phyloP scores from a whole-genome alignment of 2,329 filamentous ascomycete genomes.

The Aspergillus cejpii region DNA sequence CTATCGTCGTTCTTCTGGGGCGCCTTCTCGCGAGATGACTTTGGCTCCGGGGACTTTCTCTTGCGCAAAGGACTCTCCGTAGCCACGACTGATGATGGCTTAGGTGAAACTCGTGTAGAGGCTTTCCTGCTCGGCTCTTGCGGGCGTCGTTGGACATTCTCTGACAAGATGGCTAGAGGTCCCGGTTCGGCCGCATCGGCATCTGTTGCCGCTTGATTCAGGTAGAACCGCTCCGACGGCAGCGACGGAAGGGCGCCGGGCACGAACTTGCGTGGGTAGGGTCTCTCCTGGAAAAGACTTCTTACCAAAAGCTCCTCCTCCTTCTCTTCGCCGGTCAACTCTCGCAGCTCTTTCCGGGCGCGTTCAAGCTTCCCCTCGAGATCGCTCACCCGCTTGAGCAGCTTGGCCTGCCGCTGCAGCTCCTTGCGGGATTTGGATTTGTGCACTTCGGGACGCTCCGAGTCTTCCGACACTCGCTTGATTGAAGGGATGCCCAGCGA shows the following conservation, averaged over 20 bases:
- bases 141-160: constrained; percentile 5
- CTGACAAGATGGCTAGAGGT: constrained; percentile 6
- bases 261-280: constrained; percentile 34
- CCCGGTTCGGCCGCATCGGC: constrained; percentile 7
- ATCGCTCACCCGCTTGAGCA: constrained; percentile 55
- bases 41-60: constrained; percentile 31
- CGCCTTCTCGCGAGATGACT: constrained; percentile 12
- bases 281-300: constrained; percentile 22
- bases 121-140: no score
- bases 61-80: constrained; percentile 32
- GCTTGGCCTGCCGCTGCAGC: constrained; percentile 50
- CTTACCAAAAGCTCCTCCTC: constrained; percentile 7
- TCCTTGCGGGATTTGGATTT: constrained; percentile 51
- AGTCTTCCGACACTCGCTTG: constrained; percentile 21
- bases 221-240: constrained; percentile 40
- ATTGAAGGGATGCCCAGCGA: constrained; percentile 26
- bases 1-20: no score
- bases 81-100: constrained; percentile 14
- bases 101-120: background rate
- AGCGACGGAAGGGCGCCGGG: constrained; percentile 41
- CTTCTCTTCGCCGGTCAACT: constrained; percentile 41
- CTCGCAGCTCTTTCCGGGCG: constrained; percentile 50
- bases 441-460: constrained; percentile 31
- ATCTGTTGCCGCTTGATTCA: constrained; percentile 22
- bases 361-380: constrained; percentile 53